Percentiles rank a stretch among this genome's conserved stretches.
Evolutionary conservation across 257 asterid genomes (phyloP).

Genomic region (Agastache rugosa): DNA sequence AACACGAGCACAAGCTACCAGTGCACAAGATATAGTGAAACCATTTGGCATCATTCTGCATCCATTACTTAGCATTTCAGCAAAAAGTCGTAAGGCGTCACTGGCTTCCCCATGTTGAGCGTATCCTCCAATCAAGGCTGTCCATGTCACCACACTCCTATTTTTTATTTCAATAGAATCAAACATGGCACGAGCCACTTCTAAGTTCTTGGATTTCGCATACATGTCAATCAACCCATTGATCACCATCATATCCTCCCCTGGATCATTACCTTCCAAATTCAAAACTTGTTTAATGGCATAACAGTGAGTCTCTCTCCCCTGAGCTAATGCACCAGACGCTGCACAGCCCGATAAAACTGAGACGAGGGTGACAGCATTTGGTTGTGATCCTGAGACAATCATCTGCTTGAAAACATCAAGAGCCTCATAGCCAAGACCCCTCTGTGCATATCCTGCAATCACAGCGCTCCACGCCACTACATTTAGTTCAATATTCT

Average conservation of each 20-base stretch:
- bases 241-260: constrained; percentile 83
- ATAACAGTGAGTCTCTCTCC: constrained; percentile 76
- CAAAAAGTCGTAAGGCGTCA: constrained; percentile 69
- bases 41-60: constrained; percentile 65
- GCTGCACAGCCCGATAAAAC: constrained; percentile 88
- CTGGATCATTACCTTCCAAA: constrained; percentile 54
- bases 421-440: constrained; percentile 75
- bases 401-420: constrained; percentile 77
- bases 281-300: constrained; percentile 51
- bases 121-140: constrained; percentile 86
- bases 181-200: constrained; percentile 61
- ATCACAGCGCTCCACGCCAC: constrained; percentile 95
- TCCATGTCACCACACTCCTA: constrained; percentile 91
- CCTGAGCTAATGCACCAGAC: constrained; percentile 62
- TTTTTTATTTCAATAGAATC: constrained; percentile 51
- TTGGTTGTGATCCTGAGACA: constrained; percentile 60
- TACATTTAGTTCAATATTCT: constrained; percentile 65
- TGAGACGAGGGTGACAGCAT: constrained; percentile 78
- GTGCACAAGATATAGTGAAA: constrained; percentile 74
- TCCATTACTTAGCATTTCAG: constrained; percentile 59
- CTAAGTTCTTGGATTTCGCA: constrained; percentile 68
- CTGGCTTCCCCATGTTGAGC: constrained; percentile 89
- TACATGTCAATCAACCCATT: constrained; percentile 88
- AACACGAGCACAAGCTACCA: constrained; percentile 85
- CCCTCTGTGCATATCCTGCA: constrained; percentile 90